These are phyloP conservation scores for Moringa oleifera DNA, from an alignment of 345 rosid species.

Conservation along the genomic window DNA sequence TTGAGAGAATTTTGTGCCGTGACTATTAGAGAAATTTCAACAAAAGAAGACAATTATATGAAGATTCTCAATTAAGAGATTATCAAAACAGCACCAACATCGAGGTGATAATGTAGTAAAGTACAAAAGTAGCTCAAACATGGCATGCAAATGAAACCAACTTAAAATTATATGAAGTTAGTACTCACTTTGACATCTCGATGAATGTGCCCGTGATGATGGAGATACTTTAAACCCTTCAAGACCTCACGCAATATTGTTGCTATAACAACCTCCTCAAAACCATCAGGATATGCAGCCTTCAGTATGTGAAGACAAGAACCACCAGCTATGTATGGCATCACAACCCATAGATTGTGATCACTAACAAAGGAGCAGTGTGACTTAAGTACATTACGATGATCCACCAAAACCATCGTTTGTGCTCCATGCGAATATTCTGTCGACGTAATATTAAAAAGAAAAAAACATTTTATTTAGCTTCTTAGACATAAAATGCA, in stretches of 20 bases:
- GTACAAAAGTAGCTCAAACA: background rate
- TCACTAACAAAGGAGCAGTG: constrained; percentile 91
- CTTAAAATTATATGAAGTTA: background rate
- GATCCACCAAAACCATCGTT: constrained; percentile 90
- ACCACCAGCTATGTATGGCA: constrained; percentile 99
- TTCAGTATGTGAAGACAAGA: constrained; percentile 95
- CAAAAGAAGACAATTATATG: background rate
- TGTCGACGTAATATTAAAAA: constrained; percentile 13
- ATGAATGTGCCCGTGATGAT: constrained; percentile 97
- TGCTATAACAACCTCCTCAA: constrained; percentile 89
- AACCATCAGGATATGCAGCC: constrained; percentile 94
- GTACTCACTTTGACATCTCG: constrained; percentile 88
- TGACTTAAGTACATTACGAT: constrained; percentile 87
- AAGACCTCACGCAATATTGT: constrained; percentile 78
- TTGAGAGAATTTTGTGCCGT: background rate
- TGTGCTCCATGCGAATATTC: constrained; percentile 92
- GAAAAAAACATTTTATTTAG: background rate
- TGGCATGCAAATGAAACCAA: background rate
- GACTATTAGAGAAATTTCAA: background rate
- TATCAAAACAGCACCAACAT: background rate
- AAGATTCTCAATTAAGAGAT: background rate
- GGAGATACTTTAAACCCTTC: constrained; percentile 94
- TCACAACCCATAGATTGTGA: constrained; percentile 91
- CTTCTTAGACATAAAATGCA: background rate
- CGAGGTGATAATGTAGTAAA: background rate